Conservation (phyloP, 805 yeast species). For the Sugiyamaella smithiae region DNA sequence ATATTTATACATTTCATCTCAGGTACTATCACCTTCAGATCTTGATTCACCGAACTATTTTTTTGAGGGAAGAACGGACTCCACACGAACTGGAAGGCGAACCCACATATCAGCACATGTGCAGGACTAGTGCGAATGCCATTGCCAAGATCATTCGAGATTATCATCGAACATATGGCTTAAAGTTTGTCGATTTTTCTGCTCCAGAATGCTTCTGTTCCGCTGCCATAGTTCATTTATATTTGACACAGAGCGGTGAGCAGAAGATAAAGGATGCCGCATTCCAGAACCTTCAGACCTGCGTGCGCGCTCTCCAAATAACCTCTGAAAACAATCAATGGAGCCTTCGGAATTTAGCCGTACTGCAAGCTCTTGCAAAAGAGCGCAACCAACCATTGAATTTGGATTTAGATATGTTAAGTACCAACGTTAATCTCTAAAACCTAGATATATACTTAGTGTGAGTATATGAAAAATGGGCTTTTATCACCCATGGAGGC, state of each 20-base stretch:
- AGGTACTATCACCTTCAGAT: constrained; percentile 12
- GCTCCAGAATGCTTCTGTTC: constrained; percentile 16
- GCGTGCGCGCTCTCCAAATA: constrained; percentile 9
- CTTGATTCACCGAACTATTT: constrained; percentile 14
- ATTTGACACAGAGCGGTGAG: constrained; percentile 9
- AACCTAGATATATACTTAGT: neutral
- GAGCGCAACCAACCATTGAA: neutral
- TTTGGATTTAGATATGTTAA: neutral
- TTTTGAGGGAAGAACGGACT: constrained; percentile 2
- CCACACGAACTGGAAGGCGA: constrained; percentile 6
- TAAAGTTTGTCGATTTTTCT: constrained; percentile 15
- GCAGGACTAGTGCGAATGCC: constrained; percentile 13
- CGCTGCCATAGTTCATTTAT: constrained; percentile 20
- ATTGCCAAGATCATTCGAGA: constrained; percentile 15
- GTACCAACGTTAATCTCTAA: neutral
- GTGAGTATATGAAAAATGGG: constrained; percentile 38
- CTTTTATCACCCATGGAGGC: constrained; percentile 43
- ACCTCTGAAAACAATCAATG: constrained; percentile 5
- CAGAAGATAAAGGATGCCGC: neutral
- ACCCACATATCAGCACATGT: constrained; percentile 8
- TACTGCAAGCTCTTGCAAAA: neutral
- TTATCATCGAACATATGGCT: constrained; percentile 13
- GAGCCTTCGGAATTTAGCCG: neutral
- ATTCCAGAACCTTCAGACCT: constrained; percentile 1
- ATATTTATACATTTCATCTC: constrained; percentile 19